phyloP scores from a whole-genome alignment of 2,329 filamentous ascomycete species.

The Calonectria ilicicola region DNA sequence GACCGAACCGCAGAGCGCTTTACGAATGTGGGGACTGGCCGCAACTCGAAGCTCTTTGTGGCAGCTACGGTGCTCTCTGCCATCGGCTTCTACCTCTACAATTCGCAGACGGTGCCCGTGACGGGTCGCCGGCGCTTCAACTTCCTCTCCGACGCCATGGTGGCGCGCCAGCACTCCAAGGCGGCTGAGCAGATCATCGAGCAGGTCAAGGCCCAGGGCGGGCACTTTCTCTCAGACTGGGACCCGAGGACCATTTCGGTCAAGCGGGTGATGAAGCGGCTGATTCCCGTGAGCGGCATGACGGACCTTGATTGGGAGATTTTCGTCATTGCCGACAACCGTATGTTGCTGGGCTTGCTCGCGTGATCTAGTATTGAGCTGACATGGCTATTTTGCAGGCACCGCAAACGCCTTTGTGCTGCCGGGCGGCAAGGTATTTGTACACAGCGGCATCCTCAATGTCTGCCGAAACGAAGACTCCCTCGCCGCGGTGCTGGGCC shows the following conservation, averaged over 20 bases:
- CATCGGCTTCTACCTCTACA: conserved; percentile 72
- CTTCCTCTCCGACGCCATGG: conserved; percentile 67
- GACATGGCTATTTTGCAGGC: conserved; percentile 42
- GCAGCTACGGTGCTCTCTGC: conserved; percentile 57
- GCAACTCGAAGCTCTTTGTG: conserved; percentile 52
- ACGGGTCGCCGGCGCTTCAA: conserved; percentile 82
- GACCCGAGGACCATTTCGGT: conserved; percentile 70
- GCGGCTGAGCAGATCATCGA: conserved; percentile 58
- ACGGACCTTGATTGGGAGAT: conserved; percentile 75
- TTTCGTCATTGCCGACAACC: conserved; percentile 76
- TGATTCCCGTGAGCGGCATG: conserved; percentile 77
- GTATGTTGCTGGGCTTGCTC: conserved; percentile 46
- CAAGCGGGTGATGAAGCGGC: conserved; percentile 70
- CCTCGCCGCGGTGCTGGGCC: conserved; percentile 80
- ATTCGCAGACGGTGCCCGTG: conserved; percentile 79
- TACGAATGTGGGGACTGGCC: conserved; percentile 42
- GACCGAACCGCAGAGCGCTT: conserved; percentile 41
- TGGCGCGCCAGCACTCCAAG: conserved; percentile 54
- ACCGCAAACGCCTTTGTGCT: conserved; percentile 82
- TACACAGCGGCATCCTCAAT: conserved; percentile 79
- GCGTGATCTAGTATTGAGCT: not conserved
- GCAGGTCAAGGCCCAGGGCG: conserved; percentile 63
- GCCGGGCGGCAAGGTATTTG: conserved; percentile 84
- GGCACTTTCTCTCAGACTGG: conserved; percentile 67
- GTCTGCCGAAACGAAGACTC: conserved; percentile 75